Percentiles rank a stretch among this genome's conserved stretches.
phyloP scores from a whole-genome alignment of 108 stramenopile species.

The Schizochytrium sp. region DNA sequence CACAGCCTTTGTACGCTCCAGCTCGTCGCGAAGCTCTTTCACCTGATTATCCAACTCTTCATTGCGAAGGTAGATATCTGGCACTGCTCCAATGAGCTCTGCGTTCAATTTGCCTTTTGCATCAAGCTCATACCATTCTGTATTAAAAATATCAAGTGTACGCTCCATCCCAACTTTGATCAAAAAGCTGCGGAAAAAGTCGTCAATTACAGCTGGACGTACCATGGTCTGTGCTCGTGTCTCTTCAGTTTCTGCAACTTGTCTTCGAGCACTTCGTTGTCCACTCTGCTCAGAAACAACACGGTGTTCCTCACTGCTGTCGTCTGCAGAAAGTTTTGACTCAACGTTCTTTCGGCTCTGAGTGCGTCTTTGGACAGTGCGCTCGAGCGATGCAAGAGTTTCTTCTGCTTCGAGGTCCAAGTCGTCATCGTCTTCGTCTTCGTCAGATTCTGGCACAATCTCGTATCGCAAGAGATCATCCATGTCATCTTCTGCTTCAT shows the following conservation, averaged over 20 bases:
- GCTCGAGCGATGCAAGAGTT: slow-evolving; percentile 50
- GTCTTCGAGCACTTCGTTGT: neutral
- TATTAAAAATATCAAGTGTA: slow-evolving; percentile 81
- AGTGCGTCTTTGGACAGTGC: neutral
- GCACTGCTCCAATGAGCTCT: slow-evolving; percentile 74
- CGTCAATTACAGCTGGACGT: slow-evolving; percentile 78
- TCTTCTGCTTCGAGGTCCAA: slow-evolving; percentile 51
- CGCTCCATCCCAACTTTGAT: slow-evolving; percentile 77
- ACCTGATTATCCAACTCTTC: slow-evolving; percentile 79
- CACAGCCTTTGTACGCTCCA: slow-evolving; percentile 71
- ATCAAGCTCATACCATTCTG: slow-evolving; percentile 80
- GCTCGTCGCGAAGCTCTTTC: slow-evolving; percentile 68
- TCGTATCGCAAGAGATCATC: slow-evolving; percentile 42
- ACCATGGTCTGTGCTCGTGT: slow-evolving; percentile 33
- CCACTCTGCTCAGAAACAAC: neutral
- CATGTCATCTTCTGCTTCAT: slow-evolving; percentile 8
- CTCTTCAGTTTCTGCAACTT: neutral
- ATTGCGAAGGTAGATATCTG: slow-evolving; percentile 79
- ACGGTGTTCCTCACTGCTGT: neutral
- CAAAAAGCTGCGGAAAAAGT: slow-evolving; percentile 79
- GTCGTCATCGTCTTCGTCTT: slow-evolving; percentile 39
- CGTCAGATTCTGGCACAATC: slow-evolving; percentile 20
- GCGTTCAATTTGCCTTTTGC: slow-evolving; percentile 74
- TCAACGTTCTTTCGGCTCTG: neutral
- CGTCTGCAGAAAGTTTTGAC: neutral